These are phyloP conservation scores for Epichloe sp. DNA, from an alignment of 2,329 filamentous ascomycete genomes.

Conservation along the genomic window DNA sequence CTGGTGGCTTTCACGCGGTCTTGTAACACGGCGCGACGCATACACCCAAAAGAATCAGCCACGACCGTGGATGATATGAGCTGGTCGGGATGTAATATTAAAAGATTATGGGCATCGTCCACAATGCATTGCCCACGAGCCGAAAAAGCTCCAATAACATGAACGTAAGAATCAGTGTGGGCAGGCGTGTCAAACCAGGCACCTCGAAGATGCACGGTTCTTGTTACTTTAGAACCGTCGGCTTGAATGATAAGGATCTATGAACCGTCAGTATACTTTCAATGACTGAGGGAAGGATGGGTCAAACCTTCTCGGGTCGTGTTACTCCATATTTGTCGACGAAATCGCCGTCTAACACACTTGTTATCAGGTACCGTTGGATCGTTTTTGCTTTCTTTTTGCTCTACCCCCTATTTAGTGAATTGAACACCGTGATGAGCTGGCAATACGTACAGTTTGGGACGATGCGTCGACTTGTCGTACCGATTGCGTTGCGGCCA, in stretches of 20 bases:
- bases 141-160: slow-evolving; percentile 72
- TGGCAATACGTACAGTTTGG: slow-evolving; percentile 20
- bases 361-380: slow-evolving; percentile 73
- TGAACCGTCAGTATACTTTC: slow-evolving; percentile 8
- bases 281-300: too few species aligned
- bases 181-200: slow-evolving; percentile 79
- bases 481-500: slow-evolving; percentile 57
- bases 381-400: slow-evolving; percentile 58
- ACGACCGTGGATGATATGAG: slow-evolving; percentile 90
- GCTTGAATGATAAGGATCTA: slow-evolving; percentile 73
- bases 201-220: slow-evolving; percentile 63
- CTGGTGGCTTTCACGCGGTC: slow-evolving; percentile 88
- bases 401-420: slow-evolving; percentile 57
- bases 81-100: slow-evolving; percentile 91
- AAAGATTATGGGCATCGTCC: slow-evolving; percentile 68
- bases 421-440: slow-evolving; percentile 14
- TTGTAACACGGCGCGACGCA: slow-evolving; percentile 81
- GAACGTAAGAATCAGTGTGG: slow-evolving; percentile 62
- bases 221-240: slow-evolving; percentile 53
- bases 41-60: slow-evolving; percentile 89
- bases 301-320: slow-evolving; percentile 56
- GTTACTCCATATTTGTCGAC: slow-evolving; percentile 45
- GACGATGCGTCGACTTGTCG: slow-evolving; percentile 15
- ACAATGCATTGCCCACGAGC: slow-evolving; percentile 60
- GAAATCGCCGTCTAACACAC: slow-evolving; percentile 58